phyloP scores from a whole-genome alignment of 2,329 filamentous ascomycete genomes.

The Allantophomopsis lycopodina region DNA sequence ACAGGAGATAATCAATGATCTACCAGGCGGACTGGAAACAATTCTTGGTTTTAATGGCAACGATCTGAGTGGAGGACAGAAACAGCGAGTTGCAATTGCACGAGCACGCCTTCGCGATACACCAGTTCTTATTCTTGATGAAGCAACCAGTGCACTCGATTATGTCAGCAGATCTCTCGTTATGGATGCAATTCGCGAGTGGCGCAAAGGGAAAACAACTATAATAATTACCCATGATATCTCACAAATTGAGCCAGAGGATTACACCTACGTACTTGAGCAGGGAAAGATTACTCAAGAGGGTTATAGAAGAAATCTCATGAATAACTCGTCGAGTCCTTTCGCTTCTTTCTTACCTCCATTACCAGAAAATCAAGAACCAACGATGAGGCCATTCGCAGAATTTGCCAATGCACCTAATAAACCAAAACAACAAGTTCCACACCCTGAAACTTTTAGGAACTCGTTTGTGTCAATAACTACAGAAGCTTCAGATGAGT shows the following conservation, averaged over 20 bases:
- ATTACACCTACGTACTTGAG: constrained; percentile 74
- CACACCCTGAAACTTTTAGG: not conserved
- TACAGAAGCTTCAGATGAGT: not conserved
- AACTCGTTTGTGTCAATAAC: not conserved
- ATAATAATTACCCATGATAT: constrained; percentile 90
- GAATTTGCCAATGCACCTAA: not conserved
- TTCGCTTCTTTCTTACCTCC: constrained; percentile 29
- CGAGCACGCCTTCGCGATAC: constrained; percentile 66
- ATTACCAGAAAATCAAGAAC: not conserved
- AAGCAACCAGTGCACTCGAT: constrained; percentile 78
- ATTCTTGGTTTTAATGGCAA: constrained; percentile 55
- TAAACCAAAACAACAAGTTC: constrained; percentile 4
- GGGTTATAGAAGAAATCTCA: constrained; percentile 47
- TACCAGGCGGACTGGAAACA: constrained; percentile 63
- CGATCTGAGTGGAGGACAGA: constrained; percentile 72
- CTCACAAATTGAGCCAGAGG: constrained; percentile 54
- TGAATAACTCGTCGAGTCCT: constrained; percentile 25
- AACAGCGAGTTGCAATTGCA: constrained; percentile 68
- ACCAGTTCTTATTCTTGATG: constrained; percentile 73
- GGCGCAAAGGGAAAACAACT: constrained; percentile 73
- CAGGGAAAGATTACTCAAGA: constrained; percentile 53
- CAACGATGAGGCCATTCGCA: no score
- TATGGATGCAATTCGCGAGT: constrained; percentile 61
- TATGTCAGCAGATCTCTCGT: constrained; percentile 52
- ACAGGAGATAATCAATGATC: constrained; percentile 46